phyloP scores from a whole-genome alignment of 148 eudicot species.

The Silene uniflora region DNA sequence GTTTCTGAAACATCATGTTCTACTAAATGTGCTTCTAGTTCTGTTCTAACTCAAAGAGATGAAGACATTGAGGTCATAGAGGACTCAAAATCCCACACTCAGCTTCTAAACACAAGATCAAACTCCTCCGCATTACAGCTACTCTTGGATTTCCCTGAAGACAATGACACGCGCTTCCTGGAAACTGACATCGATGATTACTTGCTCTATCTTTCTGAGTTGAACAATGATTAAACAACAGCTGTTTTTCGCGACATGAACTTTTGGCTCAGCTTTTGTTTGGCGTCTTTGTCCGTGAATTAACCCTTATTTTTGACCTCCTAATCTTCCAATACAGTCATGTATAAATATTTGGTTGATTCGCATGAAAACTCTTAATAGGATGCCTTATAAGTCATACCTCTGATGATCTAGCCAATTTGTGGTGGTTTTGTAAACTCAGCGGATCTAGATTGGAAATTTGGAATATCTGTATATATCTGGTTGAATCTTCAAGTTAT shows the following conservation, averaged over 20 bases:
- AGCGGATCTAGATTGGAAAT: neutral
- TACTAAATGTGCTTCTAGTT: conserved; percentile 37
- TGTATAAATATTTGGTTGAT: neutral
- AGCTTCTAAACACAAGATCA: conserved; percentile 25
- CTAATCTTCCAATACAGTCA: conserved; percentile 9
- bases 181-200: conserved; percentile 39
- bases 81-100: conserved; percentile 16
- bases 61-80: conserved; percentile 24
- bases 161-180: conserved; percentile 78
- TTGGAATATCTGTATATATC: conserved; percentile 11
- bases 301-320: conserved; percentile 9
- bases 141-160: conserved; percentile 63
- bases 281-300: neutral
- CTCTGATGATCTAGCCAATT: neutral
- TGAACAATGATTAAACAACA: neutral
- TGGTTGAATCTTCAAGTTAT: conserved; percentile 6
- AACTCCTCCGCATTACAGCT: conserved; percentile 53
- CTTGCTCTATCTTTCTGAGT: conserved; percentile 19
- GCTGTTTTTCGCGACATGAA: neutral
- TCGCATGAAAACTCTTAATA: neutral
- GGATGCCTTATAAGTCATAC: conserved; percentile 3
- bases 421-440: conserved; percentile 5
- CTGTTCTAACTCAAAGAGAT: conserved; percentile 38
- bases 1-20: conserved; percentile 50
- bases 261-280: neutral